phyloP scores from a whole-genome alignment of 176 grass and related monocot genomes.

The Thalia dealbata region DNA sequence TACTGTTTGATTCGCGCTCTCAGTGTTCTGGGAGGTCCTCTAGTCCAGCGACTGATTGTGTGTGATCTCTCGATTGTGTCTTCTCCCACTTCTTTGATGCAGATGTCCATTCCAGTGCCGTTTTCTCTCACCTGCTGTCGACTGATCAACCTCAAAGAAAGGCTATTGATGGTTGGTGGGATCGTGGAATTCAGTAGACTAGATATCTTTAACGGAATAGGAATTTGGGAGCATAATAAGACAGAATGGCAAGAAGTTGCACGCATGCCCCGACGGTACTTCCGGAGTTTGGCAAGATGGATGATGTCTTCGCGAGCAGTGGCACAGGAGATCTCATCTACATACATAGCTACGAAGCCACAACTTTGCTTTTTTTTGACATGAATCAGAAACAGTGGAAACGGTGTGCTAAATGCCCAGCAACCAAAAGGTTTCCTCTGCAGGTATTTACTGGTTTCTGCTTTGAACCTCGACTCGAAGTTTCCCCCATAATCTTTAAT shows the following conservation, averaged over 20 bases:
- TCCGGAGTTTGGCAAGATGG: constrained; percentile 12
- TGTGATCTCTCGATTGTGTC: neutral
- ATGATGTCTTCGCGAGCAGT: constrained; percentile 17
- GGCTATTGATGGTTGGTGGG: constrained; percentile 14
- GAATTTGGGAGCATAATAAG: constrained; percentile 7
- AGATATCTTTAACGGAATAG: constrained; percentile 11
- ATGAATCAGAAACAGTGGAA: constrained; percentile 12
- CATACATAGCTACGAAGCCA: constrained; percentile 12
- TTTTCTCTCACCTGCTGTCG: constrained; percentile 11
- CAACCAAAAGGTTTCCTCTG: constrained; percentile 9
- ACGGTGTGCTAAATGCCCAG: neutral
- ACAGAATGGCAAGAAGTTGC: constrained; percentile 8
- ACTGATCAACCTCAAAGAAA: constrained; percentile 13
- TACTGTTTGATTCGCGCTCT: constrained; percentile 4
- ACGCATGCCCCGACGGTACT: constrained; percentile 8
- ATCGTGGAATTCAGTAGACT: neutral
- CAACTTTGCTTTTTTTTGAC: neutral
- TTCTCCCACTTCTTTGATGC: neutral
- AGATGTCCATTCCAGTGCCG: neutral
- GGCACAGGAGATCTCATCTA: constrained; percentile 13
- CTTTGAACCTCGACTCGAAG: constrained; percentile 16
- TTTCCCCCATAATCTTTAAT: neutral
- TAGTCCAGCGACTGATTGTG: neutral
- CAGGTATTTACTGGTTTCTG: constrained; percentile 22
- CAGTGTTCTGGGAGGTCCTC: neutral